phyloP scores from a whole-genome alignment of 2,329 filamentous ascomycete species.

The Hypoxylon sp. region DNA sequence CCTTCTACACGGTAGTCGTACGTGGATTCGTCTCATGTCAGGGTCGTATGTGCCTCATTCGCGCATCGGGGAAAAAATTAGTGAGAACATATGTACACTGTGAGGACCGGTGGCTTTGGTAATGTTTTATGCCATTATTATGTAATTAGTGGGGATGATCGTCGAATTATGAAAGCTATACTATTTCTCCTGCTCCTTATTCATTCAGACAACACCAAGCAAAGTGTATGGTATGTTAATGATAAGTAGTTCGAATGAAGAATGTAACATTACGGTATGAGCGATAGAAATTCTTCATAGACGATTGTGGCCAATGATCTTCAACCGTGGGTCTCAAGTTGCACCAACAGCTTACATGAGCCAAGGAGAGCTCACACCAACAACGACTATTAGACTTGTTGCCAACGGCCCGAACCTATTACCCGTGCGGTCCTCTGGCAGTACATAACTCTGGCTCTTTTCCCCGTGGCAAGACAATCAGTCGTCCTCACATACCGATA shows the following conservation, averaged over 20 bases:
- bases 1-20: background rate
- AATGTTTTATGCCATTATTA: slow-evolving; percentile 7
- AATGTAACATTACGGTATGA: slow-evolving; percentile 15
- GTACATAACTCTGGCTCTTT: background rate
- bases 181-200: background rate
- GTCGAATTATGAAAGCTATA: slow-evolving; percentile 6
- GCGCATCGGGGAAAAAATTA: background rate
- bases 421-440: slow-evolving; percentile 5
- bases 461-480: slow-evolving; percentile 1
- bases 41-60: slow-evolving; percentile 13
- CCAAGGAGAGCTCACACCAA: background rate
- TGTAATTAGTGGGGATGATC: background rate
- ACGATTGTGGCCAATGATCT: background rate
- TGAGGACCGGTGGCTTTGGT: background rate
- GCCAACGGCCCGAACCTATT: slow-evolving; percentile 10
- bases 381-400: background rate
- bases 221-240: no score
- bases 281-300: background rate
- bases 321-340: background rate
- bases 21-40: background rate
- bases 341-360: slow-evolving; percentile 12
- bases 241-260: background rate
- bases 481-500: slow-evolving; percentile 1
- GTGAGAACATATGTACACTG: background rate
- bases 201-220: background rate